Base-by-base conservation (phyloP, 2,329 filamentous ascomycete genomes). In the Nothophoma quercina region DNA sequence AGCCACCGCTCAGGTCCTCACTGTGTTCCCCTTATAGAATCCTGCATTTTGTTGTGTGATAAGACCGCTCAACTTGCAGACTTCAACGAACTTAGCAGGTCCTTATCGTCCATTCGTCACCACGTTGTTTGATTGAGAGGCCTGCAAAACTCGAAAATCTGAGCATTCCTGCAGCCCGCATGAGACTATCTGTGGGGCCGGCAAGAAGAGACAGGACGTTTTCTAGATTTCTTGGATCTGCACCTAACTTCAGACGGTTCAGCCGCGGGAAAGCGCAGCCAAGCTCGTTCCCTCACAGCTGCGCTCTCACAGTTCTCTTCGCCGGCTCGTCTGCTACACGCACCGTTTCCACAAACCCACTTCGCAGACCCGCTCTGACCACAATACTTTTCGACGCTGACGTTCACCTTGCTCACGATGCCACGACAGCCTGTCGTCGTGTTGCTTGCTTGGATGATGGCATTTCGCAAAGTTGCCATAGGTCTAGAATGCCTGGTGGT, bases 151-250 rank as follows among this genome's bases (percentile, higher is more conserved):
- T 40, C 40, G 51, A 40, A 54, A 41, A 45, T 43, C 44, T 38
- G 36, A 34, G 47, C 41, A 35, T 45, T 51, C 47, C 28, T 51
- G 38, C 36, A 48, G 53, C 29, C 28, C 38, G 51, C 63, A 61
- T 55, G 55, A 51, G 45, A 58, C 46, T 51, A 59, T 41, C 28
- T 44, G 51, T 62, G 49, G 55, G 48, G 54, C 62, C 62, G 61
- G 58, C 64, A 68, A 54, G 45, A 56, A 65, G 49, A 55, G 58
- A 50, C 50, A 57, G 40, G 42, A 50, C 52, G 47, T 58, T 59
- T 66, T 65, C 59, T 67, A 66, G 64, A 59, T 57, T 59, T 26
- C 55, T 57, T 51, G n/a, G 56, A 56, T 54, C 60, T 64, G 64
- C 62, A 62, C 39, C 62, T 62, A 38, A 52, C 42, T 42, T 46